Conservation (phyloP, 2,329 filamentous ascomycete species). For the Aspergillus aculeatinus region DNA sequence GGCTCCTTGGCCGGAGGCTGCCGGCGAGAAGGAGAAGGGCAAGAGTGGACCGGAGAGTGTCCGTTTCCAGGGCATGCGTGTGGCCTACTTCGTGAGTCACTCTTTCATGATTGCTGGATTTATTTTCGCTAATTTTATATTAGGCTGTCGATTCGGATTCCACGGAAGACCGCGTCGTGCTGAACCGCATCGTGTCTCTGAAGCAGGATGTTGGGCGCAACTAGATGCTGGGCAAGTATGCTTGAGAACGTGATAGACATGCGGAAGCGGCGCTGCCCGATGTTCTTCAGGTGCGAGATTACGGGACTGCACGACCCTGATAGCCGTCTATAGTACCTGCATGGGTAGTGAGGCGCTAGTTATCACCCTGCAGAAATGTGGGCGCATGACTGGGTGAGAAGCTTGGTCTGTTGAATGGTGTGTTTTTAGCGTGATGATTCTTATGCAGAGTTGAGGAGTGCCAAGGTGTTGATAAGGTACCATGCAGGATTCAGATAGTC, state of each 20-base stretch:
- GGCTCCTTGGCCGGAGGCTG: slow-evolving; percentile 79
- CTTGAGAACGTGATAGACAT: background rate
- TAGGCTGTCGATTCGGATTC: slow-evolving; percentile 69
- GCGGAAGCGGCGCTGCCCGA: background rate
- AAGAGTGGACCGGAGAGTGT: slow-evolving; percentile 67
- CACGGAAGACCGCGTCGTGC: slow-evolving; percentile 73
- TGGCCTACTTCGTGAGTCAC: slow-evolving; percentile 54
- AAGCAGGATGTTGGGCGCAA: slow-evolving; percentile 59
- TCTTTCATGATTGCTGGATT: background rate
- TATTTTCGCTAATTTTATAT: slow-evolving; percentile 10
- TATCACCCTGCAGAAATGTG: background rate
- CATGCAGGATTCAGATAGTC: background rate
- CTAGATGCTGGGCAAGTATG: background rate
- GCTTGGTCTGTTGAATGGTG: background rate
- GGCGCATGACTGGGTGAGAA: background rate
- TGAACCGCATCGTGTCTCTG: slow-evolving; percentile 88
- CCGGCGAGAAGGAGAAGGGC: slow-evolving; percentile 55
- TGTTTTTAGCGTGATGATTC: background rate
- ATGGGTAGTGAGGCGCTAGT: background rate
- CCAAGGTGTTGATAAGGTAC: background rate
- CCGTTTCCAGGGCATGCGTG: slow-evolving; percentile 86
- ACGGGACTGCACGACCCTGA: background rate
- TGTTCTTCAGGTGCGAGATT: background rate
- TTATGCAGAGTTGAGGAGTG: background rate
- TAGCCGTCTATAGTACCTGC: background rate